Evolutionary conservation across 2,329 filamentous ascomycete species (phyloP).

Genomic region (Diaporthe aspalathi): DNA sequence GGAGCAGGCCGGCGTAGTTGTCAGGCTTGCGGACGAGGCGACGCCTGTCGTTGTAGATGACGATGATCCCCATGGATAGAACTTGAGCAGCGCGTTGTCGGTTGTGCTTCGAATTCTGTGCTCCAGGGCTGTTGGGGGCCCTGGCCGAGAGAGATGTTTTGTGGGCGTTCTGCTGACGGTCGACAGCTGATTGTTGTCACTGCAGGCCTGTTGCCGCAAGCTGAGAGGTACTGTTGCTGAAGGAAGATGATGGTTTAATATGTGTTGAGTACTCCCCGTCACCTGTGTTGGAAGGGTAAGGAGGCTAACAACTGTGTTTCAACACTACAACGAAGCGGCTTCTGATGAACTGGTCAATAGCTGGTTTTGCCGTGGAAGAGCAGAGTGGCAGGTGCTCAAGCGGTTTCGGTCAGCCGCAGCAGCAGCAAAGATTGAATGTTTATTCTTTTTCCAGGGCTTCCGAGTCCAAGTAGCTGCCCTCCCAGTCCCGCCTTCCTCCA

Average conservation of each 20-base stretch:
- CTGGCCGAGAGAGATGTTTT: neutral
- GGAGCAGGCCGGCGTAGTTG: neutral
- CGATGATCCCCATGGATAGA: neutral
- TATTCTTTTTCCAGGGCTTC: neutral
- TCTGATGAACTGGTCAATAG: neutral
- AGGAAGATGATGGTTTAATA: neutral
- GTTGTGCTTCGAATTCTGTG: neutral
- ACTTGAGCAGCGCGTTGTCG: neutral
- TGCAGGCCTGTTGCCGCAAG: neutral
- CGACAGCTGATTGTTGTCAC: neutral
- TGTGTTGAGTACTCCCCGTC: slow-evolving; percentile 19
- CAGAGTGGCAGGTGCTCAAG: neutral
- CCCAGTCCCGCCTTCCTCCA: neutral
- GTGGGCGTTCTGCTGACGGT: neutral
- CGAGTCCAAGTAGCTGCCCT: neutral
- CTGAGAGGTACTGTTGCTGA: neutral
- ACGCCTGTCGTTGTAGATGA: neutral
- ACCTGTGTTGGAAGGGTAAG: neutral
- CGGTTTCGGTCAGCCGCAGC: neutral
- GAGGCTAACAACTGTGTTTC: neutral
- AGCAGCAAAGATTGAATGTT: too few species aligned
- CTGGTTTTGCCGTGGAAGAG: neutral
- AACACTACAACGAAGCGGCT: neutral
- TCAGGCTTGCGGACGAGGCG: neutral
- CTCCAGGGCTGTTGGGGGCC: neutral